These are phyloP conservation scores for Ulota crispa DNA, from an alignment of 225 moss, liverwort and hornwort genomes.

Conservation along the genomic window DNA sequence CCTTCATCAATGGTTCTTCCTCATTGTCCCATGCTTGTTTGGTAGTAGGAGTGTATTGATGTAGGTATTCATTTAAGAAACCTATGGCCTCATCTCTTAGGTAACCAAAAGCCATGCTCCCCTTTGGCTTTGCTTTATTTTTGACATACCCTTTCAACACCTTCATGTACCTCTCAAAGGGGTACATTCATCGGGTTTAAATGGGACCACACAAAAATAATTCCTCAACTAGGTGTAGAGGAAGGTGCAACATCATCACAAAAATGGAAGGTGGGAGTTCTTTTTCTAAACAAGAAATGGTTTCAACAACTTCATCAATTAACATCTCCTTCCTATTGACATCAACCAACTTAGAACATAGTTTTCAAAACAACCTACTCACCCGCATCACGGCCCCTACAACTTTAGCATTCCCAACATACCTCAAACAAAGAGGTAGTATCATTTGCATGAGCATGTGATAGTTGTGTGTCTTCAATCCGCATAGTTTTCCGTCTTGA, in stretches of 20 bases:
- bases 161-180: neutral
- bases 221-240: neutral
- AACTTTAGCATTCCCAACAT: neutral
- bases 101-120: neutral
- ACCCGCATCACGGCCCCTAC: neutral
- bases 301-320: neutral
- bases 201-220: neutral
- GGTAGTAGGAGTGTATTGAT: neutral
- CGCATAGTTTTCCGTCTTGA: no score
- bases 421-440: neutral
- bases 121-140: neutral
- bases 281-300: neutral
- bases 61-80: neutral
- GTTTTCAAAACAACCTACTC: neutral
- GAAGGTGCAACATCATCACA: neutral
- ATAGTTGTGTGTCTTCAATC: no score
- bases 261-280: neutral
- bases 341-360: neutral
- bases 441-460: neutral
- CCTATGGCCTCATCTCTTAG: neutral
- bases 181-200: conserved; percentile 7
- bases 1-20: neutral
- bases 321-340: fast-evolving
- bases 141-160: neutral
- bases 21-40: neutral